These are phyloP conservation scores for Penicillium canariense DNA, from an alignment of 495 filamentous ascomycete species.

Conservation along the genomic window DNA sequence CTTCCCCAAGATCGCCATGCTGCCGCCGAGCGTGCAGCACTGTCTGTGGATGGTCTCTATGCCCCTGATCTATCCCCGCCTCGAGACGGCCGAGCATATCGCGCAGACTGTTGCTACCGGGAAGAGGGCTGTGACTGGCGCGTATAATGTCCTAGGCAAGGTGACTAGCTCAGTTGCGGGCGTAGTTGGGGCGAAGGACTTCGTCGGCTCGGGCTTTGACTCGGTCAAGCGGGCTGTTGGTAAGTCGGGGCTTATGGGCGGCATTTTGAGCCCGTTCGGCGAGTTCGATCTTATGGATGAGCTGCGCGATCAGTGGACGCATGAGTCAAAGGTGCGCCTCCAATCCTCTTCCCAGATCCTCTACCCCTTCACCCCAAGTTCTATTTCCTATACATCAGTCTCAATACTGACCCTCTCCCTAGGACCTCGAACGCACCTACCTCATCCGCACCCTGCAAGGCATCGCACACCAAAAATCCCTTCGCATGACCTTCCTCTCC, in stretches of 20 bases:
- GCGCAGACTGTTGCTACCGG: conserved; percentile 89
- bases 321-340: conserved; percentile 75
- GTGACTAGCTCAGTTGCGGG: conserved; percentile 91
- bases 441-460: conserved; percentile 92
- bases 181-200: conserved; percentile 88
- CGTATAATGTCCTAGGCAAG: conserved; percentile 92
- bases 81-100: conserved; percentile 86
- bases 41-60: conserved; percentile 94
- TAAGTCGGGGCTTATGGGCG: conserved; percentile 90
- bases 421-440: conserved; percentile 94
- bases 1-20: conserved; percentile 89
- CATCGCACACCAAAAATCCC: conserved; percentile 86
- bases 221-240: conserved; percentile 94
- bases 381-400: not conserved
- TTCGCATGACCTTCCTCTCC: conserved; percentile 94
- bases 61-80: conserved; percentile 83
- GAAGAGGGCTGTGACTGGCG: conserved; percentile 92
- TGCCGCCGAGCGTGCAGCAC: conserved; percentile 93
- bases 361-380: no score
- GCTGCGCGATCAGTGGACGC: conserved; percentile 94
- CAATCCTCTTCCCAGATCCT: not conserved
- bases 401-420: conserved; percentile 1
- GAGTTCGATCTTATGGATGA: conserved; percentile 95
- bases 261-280: conserved; percentile 93
- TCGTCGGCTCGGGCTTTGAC: conserved; percentile 87